Conservation (phyloP, 257 asterid species). For the Ocimum tenuiflorum region DNA sequence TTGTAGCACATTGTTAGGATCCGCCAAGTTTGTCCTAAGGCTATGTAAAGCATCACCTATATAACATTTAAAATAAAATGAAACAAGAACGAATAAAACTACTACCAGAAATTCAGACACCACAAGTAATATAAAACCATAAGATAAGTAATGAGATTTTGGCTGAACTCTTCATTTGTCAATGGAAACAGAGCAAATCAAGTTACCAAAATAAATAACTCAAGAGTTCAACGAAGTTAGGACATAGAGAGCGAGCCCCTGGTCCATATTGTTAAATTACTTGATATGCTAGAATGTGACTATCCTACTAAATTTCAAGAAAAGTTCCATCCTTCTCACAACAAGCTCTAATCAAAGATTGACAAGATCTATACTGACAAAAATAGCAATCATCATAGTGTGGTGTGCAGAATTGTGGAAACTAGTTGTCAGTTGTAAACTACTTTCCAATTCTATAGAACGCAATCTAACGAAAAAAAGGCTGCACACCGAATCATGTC, state of each 20-base stretch:
- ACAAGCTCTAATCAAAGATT: background rate
- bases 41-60: constrained; percentile 93
- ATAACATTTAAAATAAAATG: background rate
- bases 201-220: background rate
- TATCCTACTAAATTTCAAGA: background rate
- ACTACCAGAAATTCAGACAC: constrained; percentile 11
- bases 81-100: background rate
- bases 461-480: no score
- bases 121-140: background rate
- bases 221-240: background rate
- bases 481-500: background rate
- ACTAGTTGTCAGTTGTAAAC: background rate
- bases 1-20: constrained; percentile 90
- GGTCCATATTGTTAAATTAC: background rate
- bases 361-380: background rate
- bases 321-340: background rate
- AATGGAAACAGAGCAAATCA: background rate
- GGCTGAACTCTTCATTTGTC: background rate
- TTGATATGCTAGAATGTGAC: background rate
- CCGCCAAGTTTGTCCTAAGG: constrained; percentile 66
- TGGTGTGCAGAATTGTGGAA: no score
- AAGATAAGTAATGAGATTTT: background rate
- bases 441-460: background rate
- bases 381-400: background rate
- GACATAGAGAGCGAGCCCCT: background rate